Base-by-base conservation (phyloP, 2,329 filamentous ascomycete genomes). In the Xylaria sp. region DNA sequence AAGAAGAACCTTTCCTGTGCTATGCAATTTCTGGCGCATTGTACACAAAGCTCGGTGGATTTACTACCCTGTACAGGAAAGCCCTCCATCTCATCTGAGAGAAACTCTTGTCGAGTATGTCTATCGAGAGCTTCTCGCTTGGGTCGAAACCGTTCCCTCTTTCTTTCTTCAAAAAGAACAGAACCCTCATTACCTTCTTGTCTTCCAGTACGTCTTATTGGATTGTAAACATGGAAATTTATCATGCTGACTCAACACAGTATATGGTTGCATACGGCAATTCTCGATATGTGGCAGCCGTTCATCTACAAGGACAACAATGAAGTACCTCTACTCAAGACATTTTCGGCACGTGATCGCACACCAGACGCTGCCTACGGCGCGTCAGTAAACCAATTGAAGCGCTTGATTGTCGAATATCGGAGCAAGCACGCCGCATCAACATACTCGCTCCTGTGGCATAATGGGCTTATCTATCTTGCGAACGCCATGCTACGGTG, bases 21-120 rank as follows among this genome's bases (percentile, higher is more conserved):
- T 82, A 1, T 82, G 79, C 70, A 71, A 72, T 4, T 80, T 83
- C 61, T 82, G 81, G 82, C 55, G 67, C 23, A 81, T 83, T n/a
- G 69, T 81, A 18, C 76, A 81, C 20, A 76, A 76, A 8, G 76
- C n/a, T 67, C 70, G 41, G 20, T 79, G 61, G 73, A 69, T 75
- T 18, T 75, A 75, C 43, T 81, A 80, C 33, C 68, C 76, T 5
- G 70, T 73, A 1, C 67, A 70, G 9, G 66, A 64, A 20, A 66
- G 64, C 9, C 71, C 65, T 1, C 70, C 72, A 1, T 31, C 67
- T 10, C 62, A 66, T 13, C 63, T 71, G 18, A 65, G 68, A 15
- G 64, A 78, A 2, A 68, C 70, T 8, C 78, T 81, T 56, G 78
- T 78, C 0, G 81, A 83, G 67, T 75, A 75, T 51, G 81, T 80